These are phyloP conservation scores for Podospora didyma DNA, from an alignment of 495 filamentous ascomycete genomes.

Conservation along the genomic window DNA sequence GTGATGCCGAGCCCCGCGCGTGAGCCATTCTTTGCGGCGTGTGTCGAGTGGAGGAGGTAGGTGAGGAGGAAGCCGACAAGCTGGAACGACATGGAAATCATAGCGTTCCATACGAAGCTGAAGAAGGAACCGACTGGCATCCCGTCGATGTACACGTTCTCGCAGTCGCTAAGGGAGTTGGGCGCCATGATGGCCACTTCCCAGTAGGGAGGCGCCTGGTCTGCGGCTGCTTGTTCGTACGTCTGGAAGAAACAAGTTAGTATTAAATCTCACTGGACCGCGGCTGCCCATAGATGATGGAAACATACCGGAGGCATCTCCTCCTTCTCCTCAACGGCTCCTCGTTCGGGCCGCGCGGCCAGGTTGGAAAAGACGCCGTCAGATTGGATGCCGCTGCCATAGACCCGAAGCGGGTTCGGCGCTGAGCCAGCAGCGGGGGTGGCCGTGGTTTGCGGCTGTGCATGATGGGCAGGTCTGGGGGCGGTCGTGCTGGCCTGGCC, in stretches of 20 bases:
- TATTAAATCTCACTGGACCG: slow-evolving; percentile 14
- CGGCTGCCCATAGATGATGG: too few relatives aligned
- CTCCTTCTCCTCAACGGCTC: slow-evolving; percentile 70
- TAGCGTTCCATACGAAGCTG: slow-evolving; percentile 95
- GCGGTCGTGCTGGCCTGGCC: slow-evolving; percentile 10
- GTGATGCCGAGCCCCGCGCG: slow-evolving; percentile 91
- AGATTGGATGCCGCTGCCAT: slow-evolving; percentile 64
- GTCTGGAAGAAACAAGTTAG: slow-evolving; percentile 54
- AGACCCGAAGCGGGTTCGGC: slow-evolving; percentile 35
- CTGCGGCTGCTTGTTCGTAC: slow-evolving; percentile 97
- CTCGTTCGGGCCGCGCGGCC: slow-evolving; percentile 82
- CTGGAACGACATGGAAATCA: slow-evolving; percentile 98
- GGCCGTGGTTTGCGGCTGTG: slow-evolving; percentile 17
- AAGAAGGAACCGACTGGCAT: slow-evolving; percentile 94
- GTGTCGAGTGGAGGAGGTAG: slow-evolving; percentile 94
- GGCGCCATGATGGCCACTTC: slow-evolving; percentile 96
- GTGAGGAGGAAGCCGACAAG: slow-evolving; percentile 96
- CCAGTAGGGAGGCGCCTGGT: slow-evolving; percentile 97
- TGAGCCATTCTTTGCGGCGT: slow-evolving; percentile 96
- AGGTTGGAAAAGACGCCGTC: slow-evolving; percentile 98
- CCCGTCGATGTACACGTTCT: slow-evolving; percentile 96
- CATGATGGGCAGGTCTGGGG: slow-evolving; percentile 13
- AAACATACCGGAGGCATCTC: slow-evolving; percentile 86
- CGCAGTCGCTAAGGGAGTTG: slow-evolving; percentile 68
- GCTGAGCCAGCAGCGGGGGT: slow-evolving; percentile 1